Conservation (phyloP, 192 early-diverging fungal species). For the Coemansia sp. region DNA sequence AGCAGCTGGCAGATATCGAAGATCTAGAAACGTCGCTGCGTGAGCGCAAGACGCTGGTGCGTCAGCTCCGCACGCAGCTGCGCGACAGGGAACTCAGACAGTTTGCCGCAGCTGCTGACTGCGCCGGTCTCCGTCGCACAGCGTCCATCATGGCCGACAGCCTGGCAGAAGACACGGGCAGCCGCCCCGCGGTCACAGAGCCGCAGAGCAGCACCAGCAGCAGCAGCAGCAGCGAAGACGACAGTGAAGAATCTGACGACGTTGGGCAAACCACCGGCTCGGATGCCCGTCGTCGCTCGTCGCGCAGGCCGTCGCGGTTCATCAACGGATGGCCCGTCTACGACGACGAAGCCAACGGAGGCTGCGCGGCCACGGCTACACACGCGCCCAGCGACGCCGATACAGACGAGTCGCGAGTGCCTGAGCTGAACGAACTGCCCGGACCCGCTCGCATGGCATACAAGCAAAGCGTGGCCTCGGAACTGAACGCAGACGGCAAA, state of each 20-base stretch:
- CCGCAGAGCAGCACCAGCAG: too few relatives aligned
- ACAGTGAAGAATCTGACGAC: not conserved
- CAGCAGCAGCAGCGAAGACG: not conserved
- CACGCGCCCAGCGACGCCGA: not conserved
- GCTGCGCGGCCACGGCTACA: not conserved
- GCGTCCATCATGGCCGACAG: constrained; percentile 20
- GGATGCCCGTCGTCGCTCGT: not conserved
- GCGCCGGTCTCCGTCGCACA: constrained; percentile 26
- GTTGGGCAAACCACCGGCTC: not conserved
- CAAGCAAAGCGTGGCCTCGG: constrained; percentile 9
- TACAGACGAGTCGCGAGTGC: not conserved
- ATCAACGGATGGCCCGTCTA: constrained; percentile 44
- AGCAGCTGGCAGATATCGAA: constrained; percentile 33
- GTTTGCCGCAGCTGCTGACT: constrained; percentile 33
- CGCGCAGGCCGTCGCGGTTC: constrained; percentile 21
- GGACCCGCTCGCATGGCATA: not conserved
- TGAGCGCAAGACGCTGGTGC: constrained; percentile 24
- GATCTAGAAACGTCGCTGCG: constrained; percentile 29
- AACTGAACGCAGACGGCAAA: constrained; percentile 4
- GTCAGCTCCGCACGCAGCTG: constrained; percentile 33
- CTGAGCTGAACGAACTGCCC: not conserved
- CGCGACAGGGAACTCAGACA: constrained; percentile 31
- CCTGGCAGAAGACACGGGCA: too few relatives aligned
- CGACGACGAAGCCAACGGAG: constrained; percentile 3
- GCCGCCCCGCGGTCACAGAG: too few relatives aligned